These are phyloP conservation scores for Ophioceras dolichostomum DNA, from an alignment of 2,329 filamentous ascomycete genomes.

Conservation along the genomic window DNA sequence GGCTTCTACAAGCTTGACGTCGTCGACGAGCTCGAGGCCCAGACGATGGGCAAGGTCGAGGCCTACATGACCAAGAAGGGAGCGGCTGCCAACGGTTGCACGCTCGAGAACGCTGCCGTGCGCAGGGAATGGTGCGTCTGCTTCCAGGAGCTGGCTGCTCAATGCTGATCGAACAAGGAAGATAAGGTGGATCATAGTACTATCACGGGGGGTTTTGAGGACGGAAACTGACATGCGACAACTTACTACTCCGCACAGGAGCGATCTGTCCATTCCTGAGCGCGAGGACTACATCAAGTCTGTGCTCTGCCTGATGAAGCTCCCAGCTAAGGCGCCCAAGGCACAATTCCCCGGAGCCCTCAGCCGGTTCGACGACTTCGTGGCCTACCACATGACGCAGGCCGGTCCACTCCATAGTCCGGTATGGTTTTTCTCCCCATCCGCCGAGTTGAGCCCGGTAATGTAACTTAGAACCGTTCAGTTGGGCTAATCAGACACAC, in stretches of 20 bases:
- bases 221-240: too few relatives aligned
- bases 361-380: constrained; percentile 19
- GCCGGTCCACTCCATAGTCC: constrained; percentile 11
- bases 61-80: constrained; percentile 13
- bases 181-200: too few relatives aligned
- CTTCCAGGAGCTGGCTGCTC: too few relatives aligned
- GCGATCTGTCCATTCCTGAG: constrained; percentile 12
- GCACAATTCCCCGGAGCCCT: constrained; percentile 13
- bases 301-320: constrained; percentile 15
- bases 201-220: too few relatives aligned
- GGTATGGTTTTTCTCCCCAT: constrained; percentile 1
- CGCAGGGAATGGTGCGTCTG: constrained; percentile 13
- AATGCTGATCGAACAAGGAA: too few relatives aligned
- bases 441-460: too few relatives aligned
- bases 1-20: constrained; percentile 13
- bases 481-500: too few relatives aligned
- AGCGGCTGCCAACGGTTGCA: constrained; percentile 15
- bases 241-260: constrained; percentile 6
- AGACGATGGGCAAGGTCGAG: constrained; percentile 15
- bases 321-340: constrained; percentile 10
- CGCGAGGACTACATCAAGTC: constrained; percentile 14
- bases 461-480: too few relatives aligned
- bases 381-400: constrained; percentile 18
- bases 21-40: constrained; percentile 14
- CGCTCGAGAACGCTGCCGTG: constrained; percentile 14